Evolutionary conservation across 2,329 filamentous ascomycete genomes (phyloP).

Genomic region (Ceratocystis albifundus): DNA sequence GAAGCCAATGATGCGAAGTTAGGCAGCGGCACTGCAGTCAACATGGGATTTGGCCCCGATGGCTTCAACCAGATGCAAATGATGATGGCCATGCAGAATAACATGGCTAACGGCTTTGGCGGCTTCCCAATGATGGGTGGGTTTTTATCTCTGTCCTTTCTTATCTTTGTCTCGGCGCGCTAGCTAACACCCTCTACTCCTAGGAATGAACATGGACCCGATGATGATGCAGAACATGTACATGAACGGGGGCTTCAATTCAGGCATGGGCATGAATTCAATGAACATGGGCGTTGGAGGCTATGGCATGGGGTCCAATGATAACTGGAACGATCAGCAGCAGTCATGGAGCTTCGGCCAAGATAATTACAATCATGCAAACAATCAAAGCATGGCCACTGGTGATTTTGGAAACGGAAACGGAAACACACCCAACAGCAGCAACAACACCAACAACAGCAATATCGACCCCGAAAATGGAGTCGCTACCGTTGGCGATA

Average conservation of each 20-base stretch:
- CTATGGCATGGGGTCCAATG: constrained; percentile 58
- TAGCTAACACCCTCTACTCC: constrained; percentile 31
- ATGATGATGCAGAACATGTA: constrained; percentile 63
- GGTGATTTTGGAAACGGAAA: constrained; percentile 61
- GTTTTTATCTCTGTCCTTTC: constrained; percentile 30
- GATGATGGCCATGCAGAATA: constrained; percentile 67
- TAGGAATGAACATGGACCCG: constrained; percentile 74
- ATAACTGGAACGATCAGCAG: constrained; percentile 71
- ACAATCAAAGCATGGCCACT: constrained; percentile 67
- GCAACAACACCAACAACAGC: constrained; percentile 35
- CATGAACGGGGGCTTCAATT: constrained; percentile 62
- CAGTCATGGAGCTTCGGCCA: constrained; percentile 66
- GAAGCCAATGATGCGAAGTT: constrained; percentile 28
- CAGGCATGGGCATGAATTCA: constrained; percentile 57
- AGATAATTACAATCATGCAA: constrained; percentile 83
- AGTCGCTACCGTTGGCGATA: not conserved
- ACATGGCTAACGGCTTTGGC: constrained; percentile 47
- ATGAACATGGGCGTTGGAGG: constrained; percentile 52
- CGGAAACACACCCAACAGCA: constrained; percentile 42
- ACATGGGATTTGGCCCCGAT: constrained; percentile 51
- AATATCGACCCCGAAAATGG: constrained; percentile 30
- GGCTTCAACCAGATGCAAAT: constrained; percentile 69
- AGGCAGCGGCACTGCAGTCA: constrained; percentile 25
- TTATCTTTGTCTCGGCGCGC: not conserved
- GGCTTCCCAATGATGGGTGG: constrained; percentile 77